Evolutionary conservation across 306 rosid species (phyloP).

Genomic region (Carpinus viminea): DNA sequence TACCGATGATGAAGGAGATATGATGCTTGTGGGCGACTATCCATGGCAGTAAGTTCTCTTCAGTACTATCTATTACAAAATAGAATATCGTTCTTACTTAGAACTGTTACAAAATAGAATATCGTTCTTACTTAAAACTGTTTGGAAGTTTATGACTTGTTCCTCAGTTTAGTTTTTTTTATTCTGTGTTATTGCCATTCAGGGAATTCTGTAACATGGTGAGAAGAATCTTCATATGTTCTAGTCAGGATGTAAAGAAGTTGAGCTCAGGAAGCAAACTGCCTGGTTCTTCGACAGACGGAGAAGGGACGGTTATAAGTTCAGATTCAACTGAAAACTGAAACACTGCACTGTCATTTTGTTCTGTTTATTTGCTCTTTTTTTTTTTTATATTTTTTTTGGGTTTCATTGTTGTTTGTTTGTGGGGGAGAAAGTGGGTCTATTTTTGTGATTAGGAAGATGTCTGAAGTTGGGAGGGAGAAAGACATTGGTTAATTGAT

Average conservation of each 20-base stretch:
- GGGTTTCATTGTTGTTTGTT: conserved; percentile 35
- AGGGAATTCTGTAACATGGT: conserved; percentile 92
- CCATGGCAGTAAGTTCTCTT: conserved; percentile 79
- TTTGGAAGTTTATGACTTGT: neutral
- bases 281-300: conserved; percentile 57
- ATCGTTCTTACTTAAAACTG: too few species aligned
- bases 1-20: conserved; percentile 94
- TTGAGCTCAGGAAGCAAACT: conserved; percentile 65
- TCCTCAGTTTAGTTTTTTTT: conserved; percentile 2
- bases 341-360: conserved; percentile 21
- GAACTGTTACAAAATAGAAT: neutral
- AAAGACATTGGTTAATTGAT: conserved; percentile 46
- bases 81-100: neutral
- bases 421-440: conserved; percentile 42
- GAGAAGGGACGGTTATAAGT: conserved; percentile 61
- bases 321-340: conserved; percentile 62
- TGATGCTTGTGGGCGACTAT: conserved; percentile 86
- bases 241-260: conserved; percentile 81
- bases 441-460: conserved; percentile 40
- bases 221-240: conserved; percentile 79
- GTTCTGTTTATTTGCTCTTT: conserved; percentile 9
- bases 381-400: conserved; percentile 26
- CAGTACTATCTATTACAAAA: neutral
- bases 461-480: conserved; percentile 39
- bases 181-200: conserved; percentile 24